Percentiles rank a stretch among this genome's conserved stretches.
Evolutionary conservation across 352 stramenopile genomes (phyloP).

Genomic region (Sclerospora graminicola): DNA sequence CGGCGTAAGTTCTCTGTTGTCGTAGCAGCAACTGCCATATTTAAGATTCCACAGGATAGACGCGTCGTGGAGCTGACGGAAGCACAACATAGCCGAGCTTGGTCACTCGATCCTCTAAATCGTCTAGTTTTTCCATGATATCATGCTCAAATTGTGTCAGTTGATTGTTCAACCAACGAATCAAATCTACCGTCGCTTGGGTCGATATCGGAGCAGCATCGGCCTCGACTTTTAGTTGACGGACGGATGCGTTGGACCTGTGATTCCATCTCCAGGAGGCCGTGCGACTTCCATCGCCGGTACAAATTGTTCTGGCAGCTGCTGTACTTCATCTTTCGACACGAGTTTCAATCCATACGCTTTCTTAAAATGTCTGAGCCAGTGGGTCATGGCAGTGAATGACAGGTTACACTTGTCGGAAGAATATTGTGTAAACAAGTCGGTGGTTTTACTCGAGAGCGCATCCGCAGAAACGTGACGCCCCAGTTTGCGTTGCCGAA

Average conservation of each 20-base stretch:
- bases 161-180: slow-evolving; percentile 36
- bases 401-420: slow-evolving; percentile 25
- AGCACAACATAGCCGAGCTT: slow-evolving; percentile 44
- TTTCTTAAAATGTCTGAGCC: slow-evolving; percentile 61
- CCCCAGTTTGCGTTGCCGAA: slow-evolving; percentile 46
- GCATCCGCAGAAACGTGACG: slow-evolving; percentile 39
- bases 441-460: slow-evolving; percentile 38
- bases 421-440: slow-evolving; percentile 67
- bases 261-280: background rate
- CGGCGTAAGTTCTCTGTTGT: too few species aligned
- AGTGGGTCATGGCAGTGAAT: slow-evolving; percentile 37
- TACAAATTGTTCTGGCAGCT: slow-evolving; percentile 43
- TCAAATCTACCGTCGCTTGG: slow-evolving; percentile 18
- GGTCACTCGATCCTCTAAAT: slow-evolving; percentile 50
- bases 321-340: slow-evolving; percentile 35
- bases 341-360: slow-evolving; percentile 50
- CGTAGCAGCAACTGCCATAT: too few species aligned
- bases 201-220: slow-evolving; percentile 6
- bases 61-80: slow-evolving; percentile 11
- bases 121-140: slow-evolving; percentile 44
- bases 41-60: too few species aligned
- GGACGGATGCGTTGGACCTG: background rate
- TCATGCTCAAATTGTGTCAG: slow-evolving; percentile 41
- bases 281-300: slow-evolving; percentile 45
- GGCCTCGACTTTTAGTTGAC: too few species aligned